phyloP scores from a whole-genome alignment of 805 yeast genomes.

The Metschnikowia aberdeeniae region DNA sequence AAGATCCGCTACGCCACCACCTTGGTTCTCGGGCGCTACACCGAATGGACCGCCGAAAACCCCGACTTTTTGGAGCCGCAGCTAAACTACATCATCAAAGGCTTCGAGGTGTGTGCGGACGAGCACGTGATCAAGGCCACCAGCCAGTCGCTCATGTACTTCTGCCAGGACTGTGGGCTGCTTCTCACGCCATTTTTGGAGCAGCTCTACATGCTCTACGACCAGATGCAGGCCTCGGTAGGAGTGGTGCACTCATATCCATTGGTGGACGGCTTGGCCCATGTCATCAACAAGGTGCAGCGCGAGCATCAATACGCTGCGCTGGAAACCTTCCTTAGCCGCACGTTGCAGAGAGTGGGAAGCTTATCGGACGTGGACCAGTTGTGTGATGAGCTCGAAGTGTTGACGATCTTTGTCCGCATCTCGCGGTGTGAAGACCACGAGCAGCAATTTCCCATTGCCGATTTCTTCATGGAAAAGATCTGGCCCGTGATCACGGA shows the following conservation, averaged over 20 bases:
- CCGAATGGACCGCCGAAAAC: conserved; percentile 90
- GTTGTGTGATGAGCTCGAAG: conserved; percentile 69
- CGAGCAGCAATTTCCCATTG: conserved; percentile 45
- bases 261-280: conserved; percentile 85
- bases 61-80: conserved; percentile 80
- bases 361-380: conserved; percentile 19
- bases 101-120: conserved; percentile 42
- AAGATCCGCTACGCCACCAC: conserved; percentile 91
- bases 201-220: conserved; percentile 73
- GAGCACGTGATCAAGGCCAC: conserved; percentile 73
- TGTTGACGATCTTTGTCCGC: conserved; percentile 56
- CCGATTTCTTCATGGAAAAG: conserved; percentile 46
- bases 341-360: conserved; percentile 51
- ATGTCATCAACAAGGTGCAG: conserved; percentile 64
- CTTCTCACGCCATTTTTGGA: conserved; percentile 63
- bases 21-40: conserved; percentile 89
- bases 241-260: conserved; percentile 72
- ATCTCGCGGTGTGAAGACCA: conserved; percentile 49
- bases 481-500: conserved; percentile 56
- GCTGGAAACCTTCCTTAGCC: conserved; percentile 60
- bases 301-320: conserved; percentile 49
- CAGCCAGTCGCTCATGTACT: conserved; percentile 88
- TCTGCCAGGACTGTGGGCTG: conserved; percentile 84
- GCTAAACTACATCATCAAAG: conserved; percentile 75
- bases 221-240: conserved; percentile 45